Evolutionary conservation across 225 moss, liverwort and hornwort species (phyloP), one percentile per base, ranked within the genome.

Genomic region (Marchantia polymorpha): DNA sequence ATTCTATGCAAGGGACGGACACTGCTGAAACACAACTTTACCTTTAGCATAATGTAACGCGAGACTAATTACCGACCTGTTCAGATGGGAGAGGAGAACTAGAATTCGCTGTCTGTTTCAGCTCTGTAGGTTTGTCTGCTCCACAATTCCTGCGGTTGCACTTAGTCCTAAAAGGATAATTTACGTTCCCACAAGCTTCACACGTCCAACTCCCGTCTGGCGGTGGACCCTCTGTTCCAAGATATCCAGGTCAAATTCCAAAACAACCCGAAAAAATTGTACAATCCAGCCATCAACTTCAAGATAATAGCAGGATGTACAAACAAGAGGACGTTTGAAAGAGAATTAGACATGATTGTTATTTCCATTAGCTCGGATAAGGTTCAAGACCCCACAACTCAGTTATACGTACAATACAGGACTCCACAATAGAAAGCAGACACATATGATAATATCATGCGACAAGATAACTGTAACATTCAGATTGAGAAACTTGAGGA

Each of bases 141-240:
- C 99, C 99, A 88, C 99, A 99, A 73, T 99, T 99, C 81, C 99
- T 93, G 81, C 99, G 91, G 75, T 99, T 99, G 76, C 99, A 99
- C 81, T 99, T 99, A 84, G 94, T 93, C 78, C 99, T 95, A 83
- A 99, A 99, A 26, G 99, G 99, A 81, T 95, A 99, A 70, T 99
- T 99, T 84, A 99, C 99, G 83, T 99, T 99, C 61, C 99, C 99
- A 79, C 99, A 99, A 53, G 95, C 92, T 39, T 91, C 99, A 76
- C 99, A 99, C 53, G 95, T 92, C 99, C 99, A 99, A 86, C 99
- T 99, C 73, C 99, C 99, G 84, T 99, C 99, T 46, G 99, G 99
- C 86, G 95, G 99, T 68, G 99, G 99, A 72, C 95, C 99, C 84
- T 95, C 99, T 99, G 92, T 74, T 87, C 3, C 4, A 25, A 25